Evolutionary conservation across 148 eudicot genomes (phyloP), one percentile per base, ranked within the genome.

Genomic region (Drosera capensis): DNA sequence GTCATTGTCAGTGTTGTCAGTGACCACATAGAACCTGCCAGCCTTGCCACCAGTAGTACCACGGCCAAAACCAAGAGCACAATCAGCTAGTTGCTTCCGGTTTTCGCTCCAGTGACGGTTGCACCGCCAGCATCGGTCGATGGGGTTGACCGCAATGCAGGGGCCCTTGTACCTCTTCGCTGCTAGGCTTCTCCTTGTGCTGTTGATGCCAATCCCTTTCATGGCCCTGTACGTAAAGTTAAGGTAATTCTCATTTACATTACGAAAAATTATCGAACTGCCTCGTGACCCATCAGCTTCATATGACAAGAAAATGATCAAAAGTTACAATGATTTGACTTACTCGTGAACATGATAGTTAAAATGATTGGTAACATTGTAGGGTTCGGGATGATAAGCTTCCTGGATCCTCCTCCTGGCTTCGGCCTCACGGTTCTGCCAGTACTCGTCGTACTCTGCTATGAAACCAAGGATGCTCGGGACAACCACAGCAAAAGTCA

Each of bases 101-200:
- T 78, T 71, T 1, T 37, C 24, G 14, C 37, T 65, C 86, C 86
- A 74, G 22, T 71, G 51, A 13, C 57, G 45, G 25, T 43, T 55
- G 41, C 86, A 78, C 16, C 86, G 49, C 86, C 86, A 78, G 21
- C 86, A 78, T 49, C 49, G 63, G 23, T 78, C 86, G 7, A 78
- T 74, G 0, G 86, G 86, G 57, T 78, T 78, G 22, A 70, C 60
- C 14, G 61, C 64, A 23, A 55, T 45, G 43, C 70, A 75, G 2
- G 39, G 22, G 5, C 75, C 71, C 1, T 8, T 51, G 14, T 63
- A 25, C 17, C 44, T 62, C 25, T 13, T 35, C 21, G 56, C 63
- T 22, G 52, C 17, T 13, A 64, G 64, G 18, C 18, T 53, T 45
- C 94, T 73, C 49, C 94, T 70, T 52, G 71, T 68, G 55, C 30